Evolutionary conservation across 768 basidiomycete genomes (phyloP), one percentile per base, ranked within the genome.

Genomic region (Ramaria sp.): DNA sequence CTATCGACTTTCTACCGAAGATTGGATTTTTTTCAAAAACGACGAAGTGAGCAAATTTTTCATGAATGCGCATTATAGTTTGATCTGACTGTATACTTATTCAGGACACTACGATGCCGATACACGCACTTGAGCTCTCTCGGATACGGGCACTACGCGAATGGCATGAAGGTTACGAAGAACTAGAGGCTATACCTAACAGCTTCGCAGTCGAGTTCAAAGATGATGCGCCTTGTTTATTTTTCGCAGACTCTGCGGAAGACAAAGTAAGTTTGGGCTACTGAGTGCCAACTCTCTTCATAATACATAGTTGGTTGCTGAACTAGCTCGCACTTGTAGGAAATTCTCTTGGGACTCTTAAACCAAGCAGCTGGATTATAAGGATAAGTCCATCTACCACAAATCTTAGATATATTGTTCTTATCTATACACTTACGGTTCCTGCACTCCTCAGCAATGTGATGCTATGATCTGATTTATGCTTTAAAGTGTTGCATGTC

Each of bases 151-250:
- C 66, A 8, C 58, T 83, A 50, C 71, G 72, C 55, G 83, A 85
- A 60, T 82, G 81, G 77, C 71, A 77, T 53, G 78, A 85, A 53
- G 83, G 83, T 5, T 82, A 78, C 55, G 83, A 85, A 55, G 79
- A 83, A 44, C 64, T 85, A 32, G 73, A 80, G 62, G 75, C 82
- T 9, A 82, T 85, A 49, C 74, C 79, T 3, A 71, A 79, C 56
- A 82, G 83, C 0, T 83, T 85, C 66, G 83, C 77, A 1, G 66
- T 85, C 25, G 81, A 81, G 57, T 82, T 84, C 62, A 70, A 68
- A 34, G 74, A 64, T 5, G 69, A 66, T 7, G 69, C 68, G 25
- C 64, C 71, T 15, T 84, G 81, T 80, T 69, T 75, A 38, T 69
- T 83, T 69, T 85, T 71, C 56, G 70, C 79, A 6, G 82, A 56